These are phyloP conservation scores for Climacium dendroides DNA, from an alignment of 225 moss, liverwort and hornwort genomes.

Conservation along the genomic window DNA sequence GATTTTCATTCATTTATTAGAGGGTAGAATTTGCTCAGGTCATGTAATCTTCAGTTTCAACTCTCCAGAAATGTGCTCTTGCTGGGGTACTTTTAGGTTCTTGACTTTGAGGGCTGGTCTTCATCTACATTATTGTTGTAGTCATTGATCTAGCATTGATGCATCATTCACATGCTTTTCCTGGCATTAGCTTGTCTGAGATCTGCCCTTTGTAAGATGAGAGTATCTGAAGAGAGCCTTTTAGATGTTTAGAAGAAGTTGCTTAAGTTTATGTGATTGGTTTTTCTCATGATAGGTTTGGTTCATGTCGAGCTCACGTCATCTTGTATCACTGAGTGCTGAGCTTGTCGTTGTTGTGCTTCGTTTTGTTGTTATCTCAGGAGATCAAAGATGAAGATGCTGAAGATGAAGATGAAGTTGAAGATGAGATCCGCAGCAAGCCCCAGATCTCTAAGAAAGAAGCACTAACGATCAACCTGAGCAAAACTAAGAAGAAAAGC, in stretches of 20 bases:
- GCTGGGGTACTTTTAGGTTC: background rate
- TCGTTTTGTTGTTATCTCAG: background rate
- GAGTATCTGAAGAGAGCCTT: background rate
- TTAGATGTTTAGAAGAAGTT: background rate
- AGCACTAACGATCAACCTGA: slow-evolving; percentile 16
- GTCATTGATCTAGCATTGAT: background rate
- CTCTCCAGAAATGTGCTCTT: background rate
- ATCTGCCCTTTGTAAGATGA: background rate
- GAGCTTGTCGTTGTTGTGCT: background rate
- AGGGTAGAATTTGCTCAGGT: background rate
- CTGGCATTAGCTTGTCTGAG: background rate
- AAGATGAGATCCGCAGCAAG: slow-evolving; percentile 9
- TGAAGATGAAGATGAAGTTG: slow-evolving; percentile 14
- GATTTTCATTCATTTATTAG: background rate
- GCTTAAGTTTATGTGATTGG: background rate
- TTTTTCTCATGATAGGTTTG: background rate
- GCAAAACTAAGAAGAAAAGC: slow-evolving; percentile 62
- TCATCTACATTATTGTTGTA: background rate
- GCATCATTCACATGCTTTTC: background rate
- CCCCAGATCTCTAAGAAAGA: slow-evolving; percentile 10
- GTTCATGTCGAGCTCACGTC: background rate
- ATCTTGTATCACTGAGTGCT: background rate
- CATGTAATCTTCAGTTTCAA: background rate
- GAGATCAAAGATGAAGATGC: slow-evolving; percentile 34
- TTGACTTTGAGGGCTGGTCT: background rate